phyloP scores from a whole-genome alignment of 768 basidiomycete species.

The Mycena galopus region DNA sequence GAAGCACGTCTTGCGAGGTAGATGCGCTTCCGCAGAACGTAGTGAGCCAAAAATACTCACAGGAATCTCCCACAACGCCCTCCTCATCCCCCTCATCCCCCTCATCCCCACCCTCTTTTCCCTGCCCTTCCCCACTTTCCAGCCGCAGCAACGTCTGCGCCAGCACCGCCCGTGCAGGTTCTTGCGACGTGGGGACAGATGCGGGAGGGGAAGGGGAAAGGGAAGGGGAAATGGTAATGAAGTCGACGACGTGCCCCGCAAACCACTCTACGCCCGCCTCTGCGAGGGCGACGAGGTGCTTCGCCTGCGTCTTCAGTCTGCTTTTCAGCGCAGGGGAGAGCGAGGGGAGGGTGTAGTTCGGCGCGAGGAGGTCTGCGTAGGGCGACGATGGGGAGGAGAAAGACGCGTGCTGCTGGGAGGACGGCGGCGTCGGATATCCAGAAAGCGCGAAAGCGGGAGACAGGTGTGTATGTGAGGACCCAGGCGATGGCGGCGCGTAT shows the following conservation, averaged over 20 bases:
- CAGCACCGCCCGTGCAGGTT: not conserved
- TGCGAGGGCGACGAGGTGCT: slow-evolving; percentile 26
- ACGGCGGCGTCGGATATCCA: no score
- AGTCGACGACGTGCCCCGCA: slow-evolving; percentile 51
- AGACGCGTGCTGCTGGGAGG: not conserved
- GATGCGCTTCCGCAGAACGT: no score
- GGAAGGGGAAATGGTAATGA: not conserved
- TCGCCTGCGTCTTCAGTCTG: not conserved
- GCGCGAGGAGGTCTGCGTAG: not conserved
- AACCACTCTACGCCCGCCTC: slow-evolving; percentile 36
- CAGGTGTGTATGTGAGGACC: not conserved
- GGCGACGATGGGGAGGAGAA: not conserved
- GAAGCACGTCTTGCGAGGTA: no score
- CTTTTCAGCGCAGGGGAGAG: not conserved
- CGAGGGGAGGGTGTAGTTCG: not conserved
- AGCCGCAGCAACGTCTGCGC: not conserved
- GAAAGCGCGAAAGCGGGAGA: no score
- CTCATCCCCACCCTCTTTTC: no score
- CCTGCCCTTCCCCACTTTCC: no score
- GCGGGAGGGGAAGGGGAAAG: not conserved
- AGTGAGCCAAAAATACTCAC: no score
- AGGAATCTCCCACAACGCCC: no score
- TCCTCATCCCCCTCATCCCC: no score
- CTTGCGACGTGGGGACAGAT: no score
- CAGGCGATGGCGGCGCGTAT: not conserved